Evolutionary conservation across 2,329 filamentous ascomycete genomes (phyloP).

Genomic region (Colletotrichum sp.): DNA sequence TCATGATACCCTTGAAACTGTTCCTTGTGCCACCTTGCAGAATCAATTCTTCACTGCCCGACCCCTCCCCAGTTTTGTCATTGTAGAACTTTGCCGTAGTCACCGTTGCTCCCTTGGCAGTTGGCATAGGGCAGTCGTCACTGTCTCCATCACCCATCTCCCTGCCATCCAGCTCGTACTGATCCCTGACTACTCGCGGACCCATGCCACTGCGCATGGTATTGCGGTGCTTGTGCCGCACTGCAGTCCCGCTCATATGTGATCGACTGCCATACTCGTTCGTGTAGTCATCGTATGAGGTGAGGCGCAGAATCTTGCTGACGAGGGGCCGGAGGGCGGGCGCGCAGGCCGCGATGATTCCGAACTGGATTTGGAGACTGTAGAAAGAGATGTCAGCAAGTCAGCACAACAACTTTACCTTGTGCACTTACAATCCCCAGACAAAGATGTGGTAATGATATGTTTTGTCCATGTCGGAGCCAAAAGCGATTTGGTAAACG

Average conservation of each 20-base stretch:
- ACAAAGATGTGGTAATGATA: constrained; percentile 33
- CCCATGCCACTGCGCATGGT: background rate
- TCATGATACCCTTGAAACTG: background rate
- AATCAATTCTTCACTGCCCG: background rate
- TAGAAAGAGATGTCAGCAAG: constrained; percentile 26
- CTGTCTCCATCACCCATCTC: background rate
- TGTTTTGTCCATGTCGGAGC: constrained; percentile 32
- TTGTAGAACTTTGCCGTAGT: background rate
- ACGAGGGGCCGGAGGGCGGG: constrained; percentile 43
- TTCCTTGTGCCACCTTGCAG: background rate
- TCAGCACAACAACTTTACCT: too few species aligned
- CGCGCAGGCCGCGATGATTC: constrained; percentile 43
- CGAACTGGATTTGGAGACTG: constrained; percentile 45
- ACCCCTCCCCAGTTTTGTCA: background rate
- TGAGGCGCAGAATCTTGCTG: constrained; percentile 28
- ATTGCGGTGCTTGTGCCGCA: background rate
- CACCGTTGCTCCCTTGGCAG: background rate
- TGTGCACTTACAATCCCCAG: constrained; percentile 36
- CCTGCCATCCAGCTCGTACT: background rate
- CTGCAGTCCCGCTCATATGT: background rate
- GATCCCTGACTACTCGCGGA: background rate
- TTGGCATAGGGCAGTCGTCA: background rate
- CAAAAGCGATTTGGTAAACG: constrained; percentile 37
- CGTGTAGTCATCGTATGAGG: background rate
- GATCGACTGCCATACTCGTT: background rate